Evolutionary conservation across 108 stramenopile genomes (phyloP), one percentile per base, ranked within the genome.

Genomic region (Cyclotella kingstonii): DNA sequence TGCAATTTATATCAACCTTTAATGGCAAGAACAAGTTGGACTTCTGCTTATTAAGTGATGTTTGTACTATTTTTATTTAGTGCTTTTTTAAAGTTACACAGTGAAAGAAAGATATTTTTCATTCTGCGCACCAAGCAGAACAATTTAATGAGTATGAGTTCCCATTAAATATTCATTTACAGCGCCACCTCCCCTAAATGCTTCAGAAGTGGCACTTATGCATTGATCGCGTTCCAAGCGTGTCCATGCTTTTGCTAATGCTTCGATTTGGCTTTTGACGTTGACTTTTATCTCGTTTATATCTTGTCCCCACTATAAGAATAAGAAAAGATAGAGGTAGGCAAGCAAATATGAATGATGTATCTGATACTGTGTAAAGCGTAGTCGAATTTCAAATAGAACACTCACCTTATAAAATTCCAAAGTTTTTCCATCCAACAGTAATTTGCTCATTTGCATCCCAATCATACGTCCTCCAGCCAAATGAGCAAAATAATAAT

Each of bases 401-500:
- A 18, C 11, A 54, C 81, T 52, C 78, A 86, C 85, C 83, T 91
- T 91, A 81, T 96, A 96, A 63, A 96, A 96, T 57, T 94, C 88
- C 22, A 96, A 77, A 29, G 83, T 83, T 47, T 83, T 81, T 23
- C 78, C 84, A 29, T 90, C 89, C 44, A 96, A 62, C 48, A 94
- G 58, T 55, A 81, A 49, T 7, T 85, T 77, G 27, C 79, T 76
- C 89, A 96, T 94, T 66, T 90, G 83, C 54, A 88, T 87, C 4
- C 95, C 95, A 63, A 96, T 96, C 93, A 96, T 94, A 38, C 89
- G 59, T 4, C 95, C 93, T 17, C 92, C 94, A 29, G 91, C 94
- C 10, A 90, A 84, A 52, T 95, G 94, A 5, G 95, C 95, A 72
- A 96, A 96, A 63, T 94, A 94, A 73, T 83, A 91, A 73, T 96